Evolutionary conservation across 2,329 filamentous ascomycete species (phyloP).

Genomic region (Raffaelea arxii): DNA sequence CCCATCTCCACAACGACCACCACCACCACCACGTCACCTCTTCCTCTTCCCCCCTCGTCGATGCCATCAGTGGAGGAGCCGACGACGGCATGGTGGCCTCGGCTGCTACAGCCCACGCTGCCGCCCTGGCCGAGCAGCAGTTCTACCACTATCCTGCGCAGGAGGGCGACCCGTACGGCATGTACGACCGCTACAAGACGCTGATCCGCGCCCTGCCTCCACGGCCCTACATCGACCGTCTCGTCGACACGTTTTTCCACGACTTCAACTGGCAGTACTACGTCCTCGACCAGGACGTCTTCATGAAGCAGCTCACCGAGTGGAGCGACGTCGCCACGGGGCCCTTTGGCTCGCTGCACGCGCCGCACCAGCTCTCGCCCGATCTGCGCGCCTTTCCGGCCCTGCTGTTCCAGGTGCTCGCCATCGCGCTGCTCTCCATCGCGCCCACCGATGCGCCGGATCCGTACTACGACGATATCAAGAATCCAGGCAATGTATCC

Average conservation of each 20-base stretch:
- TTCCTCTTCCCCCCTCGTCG: background rate
- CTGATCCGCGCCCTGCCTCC: constrained; percentile 49
- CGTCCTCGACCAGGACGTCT: constrained; percentile 42
- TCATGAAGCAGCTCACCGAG: constrained; percentile 38
- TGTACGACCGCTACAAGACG: constrained; percentile 48
- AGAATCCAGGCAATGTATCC: constrained; percentile 48
- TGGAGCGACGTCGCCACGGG: constrained; percentile 37
- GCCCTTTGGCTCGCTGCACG: constrained; percentile 39
- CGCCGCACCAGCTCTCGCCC: constrained; percentile 38
- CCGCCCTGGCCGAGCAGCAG: constrained; percentile 1
- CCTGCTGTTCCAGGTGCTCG: constrained; percentile 49
- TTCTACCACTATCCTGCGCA: constrained; percentile 9
- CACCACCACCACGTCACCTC: background rate
- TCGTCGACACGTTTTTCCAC: constrained; percentile 44
- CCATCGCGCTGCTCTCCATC: constrained; percentile 43
- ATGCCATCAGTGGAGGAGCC: background rate
- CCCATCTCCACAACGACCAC: constrained; percentile 3
- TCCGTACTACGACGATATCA: constrained; percentile 42
- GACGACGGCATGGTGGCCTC: background rate
- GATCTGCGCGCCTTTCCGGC: constrained; percentile 49
- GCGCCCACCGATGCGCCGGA: constrained; percentile 31
- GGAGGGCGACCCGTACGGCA: constrained; percentile 27
- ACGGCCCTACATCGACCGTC: constrained; percentile 41
- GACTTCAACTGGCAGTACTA: constrained; percentile 52
- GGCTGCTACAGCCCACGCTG: background rate